Conservation (phyloP, 2,329 filamentous ascomycete species). For the Ophiocordyceps camponoti-leonardi region DNA sequence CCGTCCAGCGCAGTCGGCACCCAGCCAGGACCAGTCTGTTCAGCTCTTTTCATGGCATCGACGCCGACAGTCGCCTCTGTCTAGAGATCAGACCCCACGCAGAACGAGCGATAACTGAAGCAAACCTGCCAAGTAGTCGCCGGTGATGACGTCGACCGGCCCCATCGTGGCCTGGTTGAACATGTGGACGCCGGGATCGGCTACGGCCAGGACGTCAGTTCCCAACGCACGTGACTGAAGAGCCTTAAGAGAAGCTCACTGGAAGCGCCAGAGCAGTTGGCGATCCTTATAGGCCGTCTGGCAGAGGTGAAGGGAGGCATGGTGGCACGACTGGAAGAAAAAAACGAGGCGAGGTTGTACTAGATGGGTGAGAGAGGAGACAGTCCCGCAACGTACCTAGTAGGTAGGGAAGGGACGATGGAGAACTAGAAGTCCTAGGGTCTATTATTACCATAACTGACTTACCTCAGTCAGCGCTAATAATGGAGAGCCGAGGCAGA, state of each 20-base stretch:
- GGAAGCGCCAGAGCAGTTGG: constrained; percentile 10
- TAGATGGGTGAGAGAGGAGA: not conserved
- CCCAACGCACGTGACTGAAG: too few species aligned
- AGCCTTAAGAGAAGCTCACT: constrained; percentile 4
- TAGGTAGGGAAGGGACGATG: too few species aligned
- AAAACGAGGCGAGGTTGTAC: not conserved
- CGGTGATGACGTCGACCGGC: constrained; percentile 31
- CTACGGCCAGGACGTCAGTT: not conserved
- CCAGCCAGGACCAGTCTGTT: constrained; percentile 6
- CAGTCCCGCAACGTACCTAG: too few species aligned
- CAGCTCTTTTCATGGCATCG: constrained; percentile 4
- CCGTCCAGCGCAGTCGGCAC: constrained; percentile 8
- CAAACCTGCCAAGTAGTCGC: constrained; percentile 31
- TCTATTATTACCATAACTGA: too few species aligned
- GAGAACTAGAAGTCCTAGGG: too few species aligned
- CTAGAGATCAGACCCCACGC: constrained; percentile 8
- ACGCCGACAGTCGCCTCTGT: constrained; percentile 11
- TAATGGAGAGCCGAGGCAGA: too few species aligned
- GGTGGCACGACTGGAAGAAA: not conserved
- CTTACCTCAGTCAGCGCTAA: not conserved
- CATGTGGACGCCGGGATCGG: constrained; percentile 10
- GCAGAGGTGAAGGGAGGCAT: constrained; percentile 1
- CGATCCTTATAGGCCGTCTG: constrained; percentile 7
- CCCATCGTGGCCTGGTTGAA: constrained; percentile 12
- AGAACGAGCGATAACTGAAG: not conserved